Evolutionary conservation across 2,329 filamentous ascomycete genomes (phyloP).

Genomic region (Ceratocystis cacaofunesta): DNA sequence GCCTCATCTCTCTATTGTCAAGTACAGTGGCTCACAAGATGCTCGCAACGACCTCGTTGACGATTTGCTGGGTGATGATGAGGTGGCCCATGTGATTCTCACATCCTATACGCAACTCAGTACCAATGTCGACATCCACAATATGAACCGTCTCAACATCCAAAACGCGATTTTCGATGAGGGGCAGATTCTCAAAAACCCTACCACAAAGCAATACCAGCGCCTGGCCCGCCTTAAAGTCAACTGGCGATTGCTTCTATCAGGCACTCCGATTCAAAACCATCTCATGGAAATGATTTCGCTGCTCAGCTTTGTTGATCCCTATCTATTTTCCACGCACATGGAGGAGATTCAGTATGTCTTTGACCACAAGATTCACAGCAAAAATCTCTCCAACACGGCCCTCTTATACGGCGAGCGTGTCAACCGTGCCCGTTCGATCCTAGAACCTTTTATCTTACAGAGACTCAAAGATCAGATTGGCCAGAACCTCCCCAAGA

Average conservation of each 20-base stretch:
- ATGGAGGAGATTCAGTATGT: constrained; percentile 63
- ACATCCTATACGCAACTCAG: constrained; percentile 47
- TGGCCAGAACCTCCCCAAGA: constrained; percentile 65
- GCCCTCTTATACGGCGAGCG: constrained; percentile 76
- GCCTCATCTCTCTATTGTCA: constrained; percentile 59
- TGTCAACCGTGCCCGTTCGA: constrained; percentile 72
- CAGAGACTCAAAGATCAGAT: constrained; percentile 90
- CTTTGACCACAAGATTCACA: constrained; percentile 83
- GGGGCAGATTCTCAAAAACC: constrained; percentile 85
- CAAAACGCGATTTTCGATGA: constrained; percentile 71
- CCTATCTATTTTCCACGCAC: constrained; percentile 60
- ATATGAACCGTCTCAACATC: constrained; percentile 34
- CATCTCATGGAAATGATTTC: constrained; percentile 86
- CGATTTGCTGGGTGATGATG: constrained; percentile 34
- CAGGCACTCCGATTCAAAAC: constrained; percentile 82
- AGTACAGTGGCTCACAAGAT: constrained; percentile 48
- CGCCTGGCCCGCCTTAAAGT: constrained; percentile 64
- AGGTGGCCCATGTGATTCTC: constrained; percentile 46
- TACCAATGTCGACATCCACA: constrained; percentile 34
- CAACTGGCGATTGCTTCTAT: constrained; percentile 69
- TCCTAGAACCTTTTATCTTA: constrained; percentile 88
- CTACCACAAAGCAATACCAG: constrained; percentile 64
- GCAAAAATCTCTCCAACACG: constrained; percentile 63
- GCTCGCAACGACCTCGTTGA: constrained; percentile 55
- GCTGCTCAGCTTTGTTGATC: constrained; percentile 87